phyloP scores from a whole-genome alignment of 257 asterid species.

The Misopates orontium region DNA sequence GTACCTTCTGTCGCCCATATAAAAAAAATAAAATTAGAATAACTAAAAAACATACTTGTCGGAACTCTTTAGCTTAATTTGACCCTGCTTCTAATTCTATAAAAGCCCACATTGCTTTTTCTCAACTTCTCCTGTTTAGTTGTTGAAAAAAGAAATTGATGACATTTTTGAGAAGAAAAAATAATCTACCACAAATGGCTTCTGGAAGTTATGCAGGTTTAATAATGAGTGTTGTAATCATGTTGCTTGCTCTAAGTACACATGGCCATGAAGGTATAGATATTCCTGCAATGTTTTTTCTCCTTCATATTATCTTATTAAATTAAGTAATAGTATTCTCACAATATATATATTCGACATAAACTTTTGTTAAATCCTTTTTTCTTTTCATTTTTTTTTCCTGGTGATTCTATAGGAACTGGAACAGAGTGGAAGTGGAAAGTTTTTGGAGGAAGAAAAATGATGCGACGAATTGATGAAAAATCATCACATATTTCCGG shows the following conservation, averaged over 20 bases:
- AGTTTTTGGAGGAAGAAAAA: constrained; percentile 47
- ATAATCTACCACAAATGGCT: background rate
- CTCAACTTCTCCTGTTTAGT: constrained; percentile 28
- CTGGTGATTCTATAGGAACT: too few relatives aligned
- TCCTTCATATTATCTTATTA: too few relatives aligned
- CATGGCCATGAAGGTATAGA: constrained; percentile 42
- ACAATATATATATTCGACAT: too few relatives aligned
- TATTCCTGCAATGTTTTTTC: background rate
- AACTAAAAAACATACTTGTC: constrained; percentile 45
- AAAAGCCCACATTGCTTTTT: constrained; percentile 39
- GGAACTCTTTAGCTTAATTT: constrained; percentile 48
- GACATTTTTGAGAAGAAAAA: constrained; percentile 18
- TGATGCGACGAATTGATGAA: constrained; percentile 30
- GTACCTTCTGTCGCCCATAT: constrained; percentile 35
- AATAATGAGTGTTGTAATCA: constrained; percentile 34
- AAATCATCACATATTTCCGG: constrained; percentile 34
- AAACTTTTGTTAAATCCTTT: too few relatives aligned
- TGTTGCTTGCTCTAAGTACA: constrained; percentile 46
- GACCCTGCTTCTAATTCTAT: constrained; percentile 63
- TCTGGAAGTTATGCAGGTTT: constrained; percentile 29
- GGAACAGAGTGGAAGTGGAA: background rate
- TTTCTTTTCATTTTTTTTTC: too few relatives aligned
- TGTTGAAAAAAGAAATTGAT: too few relatives aligned
- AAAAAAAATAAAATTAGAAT: constrained; percentile 28
- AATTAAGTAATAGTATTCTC: background rate